Base-by-base conservation (phyloP, 345 rosid species). In the Pistacia atlantica region DNA sequence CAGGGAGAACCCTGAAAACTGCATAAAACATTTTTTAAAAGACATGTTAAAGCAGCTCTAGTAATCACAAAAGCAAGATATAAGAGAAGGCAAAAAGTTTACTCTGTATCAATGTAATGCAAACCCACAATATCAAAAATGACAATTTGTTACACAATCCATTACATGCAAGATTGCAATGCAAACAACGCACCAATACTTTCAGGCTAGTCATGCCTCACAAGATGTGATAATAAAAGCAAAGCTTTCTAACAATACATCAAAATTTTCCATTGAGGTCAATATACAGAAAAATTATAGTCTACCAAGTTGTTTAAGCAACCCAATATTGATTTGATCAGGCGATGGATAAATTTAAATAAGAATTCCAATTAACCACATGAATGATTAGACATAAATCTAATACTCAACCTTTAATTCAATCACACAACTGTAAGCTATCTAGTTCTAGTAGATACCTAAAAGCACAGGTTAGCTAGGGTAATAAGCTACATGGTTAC, bases 1-100 rank as follows among this genome's bases (percentile, higher is more conserved):
- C 87, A 77, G 5, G 98, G 97, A 74, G 92, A 87, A 73, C 90
- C 88, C 82, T 88, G 96, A 83, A 89, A 89, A 77, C 97, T 93
- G 89, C 84, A 88, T 33, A 65, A 10, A 62, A 75, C 61, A 66
- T 67, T 52, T 67, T 52, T 65, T 48, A 75, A 75, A 64, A 56
- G 31, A 49, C 69, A 59, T 8, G 48, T 14, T 46, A 58, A 37
- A 25, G 46, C 18, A 12, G 42, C 64, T 4, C 9, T 20, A 66
- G 37, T 49, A 62, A 22, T 38, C 37, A 62, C 63, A 4, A 9
- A 18, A 28, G 38, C 56, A 22, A 9, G 13, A 55, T 56, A 48
- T 12, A 51, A 7, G 33, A 22, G 38, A 54, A 38, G 17, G 22
- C 12, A 71, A 68, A 17, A 63, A 31, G 14, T 72, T 59, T 8